Evolutionary conservation across 495 filamentous ascomycete species (phyloP).

Genomic region (Thermothielavioides terrestris): DNA sequence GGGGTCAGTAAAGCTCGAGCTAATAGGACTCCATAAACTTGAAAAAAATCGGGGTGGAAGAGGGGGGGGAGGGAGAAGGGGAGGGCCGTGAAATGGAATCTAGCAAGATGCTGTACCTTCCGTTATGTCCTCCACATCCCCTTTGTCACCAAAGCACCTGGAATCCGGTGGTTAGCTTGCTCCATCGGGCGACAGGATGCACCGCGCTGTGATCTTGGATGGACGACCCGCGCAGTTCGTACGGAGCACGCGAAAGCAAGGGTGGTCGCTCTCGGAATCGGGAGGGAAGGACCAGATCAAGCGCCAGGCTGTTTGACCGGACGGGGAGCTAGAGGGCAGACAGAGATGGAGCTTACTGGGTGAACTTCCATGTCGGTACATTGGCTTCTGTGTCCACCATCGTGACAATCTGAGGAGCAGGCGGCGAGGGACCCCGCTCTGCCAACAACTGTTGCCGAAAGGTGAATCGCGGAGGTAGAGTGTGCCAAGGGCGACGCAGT

Average conservation of each 20-base stretch:
- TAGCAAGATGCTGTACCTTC: slow-evolving; percentile 69
- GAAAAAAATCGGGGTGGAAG: not conserved
- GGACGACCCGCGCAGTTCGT: too few species aligned
- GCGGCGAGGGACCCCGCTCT: slow-evolving; percentile 18
- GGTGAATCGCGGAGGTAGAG: too few species aligned
- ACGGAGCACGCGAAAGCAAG: too few species aligned
- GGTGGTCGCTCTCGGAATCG: not conserved
- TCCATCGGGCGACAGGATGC: slow-evolving; percentile 5
- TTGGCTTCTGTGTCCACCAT: slow-evolving; percentile 96
- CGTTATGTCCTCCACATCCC: slow-evolving; percentile 98
- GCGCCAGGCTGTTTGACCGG: not conserved
- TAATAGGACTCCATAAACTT: not conserved
- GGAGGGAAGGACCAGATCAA: not conserved
- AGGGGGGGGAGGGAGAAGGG: slow-evolving; percentile 1
- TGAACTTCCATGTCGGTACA: slow-evolving; percentile 99
- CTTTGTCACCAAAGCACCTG: slow-evolving; percentile 99
- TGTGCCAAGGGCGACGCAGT: slow-evolving; percentile 4
- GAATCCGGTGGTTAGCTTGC: slow-evolving; percentile 8
- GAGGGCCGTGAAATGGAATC: not conserved
- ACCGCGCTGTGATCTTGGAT: not conserved
- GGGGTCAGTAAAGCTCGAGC: slow-evolving; percentile 18
- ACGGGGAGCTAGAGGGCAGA: not conserved
- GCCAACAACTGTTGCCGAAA: slow-evolving; percentile 15
- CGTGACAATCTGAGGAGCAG: slow-evolving; percentile 37
- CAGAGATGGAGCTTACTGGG: slow-evolving; percentile 63